phyloP scores from a whole-genome alignment of 1,284 basidiomycete species.

The Stereum hirsutum region DNA sequence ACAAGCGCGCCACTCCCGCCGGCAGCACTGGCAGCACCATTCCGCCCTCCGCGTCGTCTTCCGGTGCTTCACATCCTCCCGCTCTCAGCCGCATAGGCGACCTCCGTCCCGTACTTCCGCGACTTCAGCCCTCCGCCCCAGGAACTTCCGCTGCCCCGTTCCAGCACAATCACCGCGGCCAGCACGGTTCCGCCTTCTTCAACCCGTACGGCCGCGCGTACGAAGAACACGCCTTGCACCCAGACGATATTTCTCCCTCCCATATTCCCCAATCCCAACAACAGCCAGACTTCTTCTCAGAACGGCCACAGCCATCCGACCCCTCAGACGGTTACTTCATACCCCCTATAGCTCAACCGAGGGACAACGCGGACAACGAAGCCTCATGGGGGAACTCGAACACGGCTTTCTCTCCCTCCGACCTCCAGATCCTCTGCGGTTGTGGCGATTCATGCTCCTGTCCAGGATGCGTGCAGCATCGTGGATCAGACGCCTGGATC shows the following conservation, averaged over 20 bases:
- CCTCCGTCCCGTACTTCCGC: slow-evolving; percentile 24
- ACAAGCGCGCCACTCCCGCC: slow-evolving; percentile 3
- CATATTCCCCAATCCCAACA: background rate
- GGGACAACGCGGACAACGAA: background rate
- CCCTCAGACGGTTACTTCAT: background rate
- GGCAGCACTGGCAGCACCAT: slow-evolving; percentile 3
- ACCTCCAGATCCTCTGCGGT: slow-evolving; percentile 28
- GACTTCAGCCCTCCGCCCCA: too few species aligned
- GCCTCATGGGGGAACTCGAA: slow-evolving; percentile 5
- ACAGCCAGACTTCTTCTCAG: background rate
- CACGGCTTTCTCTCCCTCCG: slow-evolving; percentile 6
- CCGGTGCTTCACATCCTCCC: slow-evolving; percentile 5
- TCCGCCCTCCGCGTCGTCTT: slow-evolving; percentile 20
- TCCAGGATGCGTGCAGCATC: slow-evolving; percentile 42
- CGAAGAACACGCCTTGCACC: slow-evolving; percentile 23
- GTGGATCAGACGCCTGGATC: slow-evolving; percentile 22
- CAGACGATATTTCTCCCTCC: background rate
- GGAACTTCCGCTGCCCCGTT: too few species aligned
- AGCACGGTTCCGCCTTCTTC: slow-evolving; percentile 34
- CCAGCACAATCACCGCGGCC: slow-evolving; percentile 15
- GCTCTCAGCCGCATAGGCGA: slow-evolving; percentile 16
- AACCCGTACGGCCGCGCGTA: slow-evolving; percentile 59
- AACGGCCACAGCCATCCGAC: background rate
- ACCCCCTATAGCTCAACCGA: background rate
- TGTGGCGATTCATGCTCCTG: slow-evolving; percentile 47